phyloP scores from a whole-genome alignment of 2,329 filamentous ascomycete genomes.

The Anisogramma anomala region DNA sequence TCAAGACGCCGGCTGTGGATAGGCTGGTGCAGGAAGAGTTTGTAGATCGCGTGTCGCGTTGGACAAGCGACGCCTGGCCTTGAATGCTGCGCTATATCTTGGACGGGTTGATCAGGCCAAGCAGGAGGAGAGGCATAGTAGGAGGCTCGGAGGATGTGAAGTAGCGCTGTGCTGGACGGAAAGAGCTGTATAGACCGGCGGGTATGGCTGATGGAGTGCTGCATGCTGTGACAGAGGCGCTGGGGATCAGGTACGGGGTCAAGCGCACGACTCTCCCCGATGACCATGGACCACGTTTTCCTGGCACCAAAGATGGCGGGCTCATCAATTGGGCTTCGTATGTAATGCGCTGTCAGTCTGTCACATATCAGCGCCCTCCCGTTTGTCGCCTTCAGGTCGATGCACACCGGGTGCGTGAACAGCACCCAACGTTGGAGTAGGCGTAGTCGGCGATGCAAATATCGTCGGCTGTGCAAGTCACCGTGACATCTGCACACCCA shows the following conservation, averaged over 20 bases:
- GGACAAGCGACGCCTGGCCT: slow-evolving; percentile 3
- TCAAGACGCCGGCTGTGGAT: not conserved
- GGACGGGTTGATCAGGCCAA: slow-evolving; percentile 2
- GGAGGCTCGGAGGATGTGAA: no score
- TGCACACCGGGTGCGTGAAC: no score
- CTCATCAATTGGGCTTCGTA: not conserved
- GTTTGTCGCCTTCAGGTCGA: no score
- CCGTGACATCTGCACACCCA: no score
- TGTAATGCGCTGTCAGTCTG: not conserved
- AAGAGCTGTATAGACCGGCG: not conserved
- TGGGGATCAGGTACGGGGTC: not conserved
- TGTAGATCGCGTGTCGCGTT: slow-evolving; percentile 2
- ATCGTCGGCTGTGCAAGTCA: no score
- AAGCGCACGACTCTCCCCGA: not conserved
- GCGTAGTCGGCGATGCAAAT: no score
- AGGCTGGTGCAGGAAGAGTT: not conserved
- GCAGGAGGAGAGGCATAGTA: not conserved
- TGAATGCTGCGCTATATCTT: slow-evolving; percentile 4
- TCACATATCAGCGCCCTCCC: no score
- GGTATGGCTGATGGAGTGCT: not conserved
- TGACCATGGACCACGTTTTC: not conserved
- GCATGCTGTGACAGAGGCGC: slow-evolving; percentile 4
- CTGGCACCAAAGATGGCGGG: not conserved
- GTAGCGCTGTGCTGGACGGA: not conserved
- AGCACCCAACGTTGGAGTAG: no score